Evolutionary conservation across 768 basidiomycete genomes (phyloP), one percentile per base, ranked within the genome.

Genomic region (Termitomyces titanicus): DNA sequence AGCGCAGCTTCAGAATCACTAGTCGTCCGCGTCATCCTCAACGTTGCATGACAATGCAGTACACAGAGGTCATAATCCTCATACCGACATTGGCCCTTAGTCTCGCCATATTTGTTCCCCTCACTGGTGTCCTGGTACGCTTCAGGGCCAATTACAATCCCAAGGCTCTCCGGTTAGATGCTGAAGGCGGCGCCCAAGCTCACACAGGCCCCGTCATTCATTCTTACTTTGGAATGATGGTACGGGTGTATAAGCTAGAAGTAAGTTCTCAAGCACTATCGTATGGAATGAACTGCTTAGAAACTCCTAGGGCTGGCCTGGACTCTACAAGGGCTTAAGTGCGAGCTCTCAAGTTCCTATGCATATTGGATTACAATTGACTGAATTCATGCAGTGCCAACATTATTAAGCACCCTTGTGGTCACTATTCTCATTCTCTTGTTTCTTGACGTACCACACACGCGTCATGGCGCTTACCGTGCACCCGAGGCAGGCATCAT

Each of bases 91-190:
- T 83, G 25, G 70, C 72, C 22, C 42, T 86, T 34, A 83, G 81
- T 34, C 68, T 89, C n/a, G 75, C 72, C 34, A 66, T 88, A 25
- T 71, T 82, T 17, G 80, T 89, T 5, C 82, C 84, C 11, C 70
- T 90, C 12, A 78, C 82, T 8, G 90, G 89, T 4, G 76, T 85
- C 12, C 75, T 92, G 10, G 85, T 92, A 8, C 79, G 90, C 45
- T 84, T 89, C 66, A 79, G 92, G 69, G 89, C 88, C 29, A 91
- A 93, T 66, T 93, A 89, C 74, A 90, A 89, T 64, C 92, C 92
- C 2, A 89, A 88, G 68, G 89, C 87, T 34, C 82, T 94, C 38
- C 88, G 86, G 50, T 77, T 93, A 38, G 91, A 92, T 68, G 73
- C 79, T 29, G 89, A 91, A 64, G 89, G 87, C 31, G 84, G 79